Evolutionary conservation across 2,329 filamentous ascomycete genomes (phyloP).

Genomic region (Fusarium staphyleae): DNA sequence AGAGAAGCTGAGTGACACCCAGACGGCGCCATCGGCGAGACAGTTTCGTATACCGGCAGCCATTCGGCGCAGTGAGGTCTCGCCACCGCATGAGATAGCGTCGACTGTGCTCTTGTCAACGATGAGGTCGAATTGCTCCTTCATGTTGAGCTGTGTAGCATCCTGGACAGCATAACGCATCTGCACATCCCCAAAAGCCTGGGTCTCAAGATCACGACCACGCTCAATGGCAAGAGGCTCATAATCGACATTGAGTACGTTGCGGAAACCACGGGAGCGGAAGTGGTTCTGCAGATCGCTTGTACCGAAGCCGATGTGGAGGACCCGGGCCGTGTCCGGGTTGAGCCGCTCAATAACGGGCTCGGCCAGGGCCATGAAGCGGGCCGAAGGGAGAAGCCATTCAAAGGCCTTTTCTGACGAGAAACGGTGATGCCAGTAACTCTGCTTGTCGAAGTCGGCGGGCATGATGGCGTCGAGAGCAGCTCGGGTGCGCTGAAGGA

Average conservation of each 20-base stretch:
- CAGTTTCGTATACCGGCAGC: constrained; percentile 45
- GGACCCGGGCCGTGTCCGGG: constrained; percentile 44
- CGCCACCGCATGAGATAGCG: constrained; percentile 56
- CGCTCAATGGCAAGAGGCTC: constrained; percentile 56
- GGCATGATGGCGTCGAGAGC: constrained; percentile 35
- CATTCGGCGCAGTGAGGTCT: constrained; percentile 49
- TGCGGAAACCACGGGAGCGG: constrained; percentile 50
- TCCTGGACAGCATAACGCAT: constrained; percentile 56
- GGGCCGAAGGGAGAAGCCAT: constrained; percentile 54
- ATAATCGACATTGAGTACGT: constrained; percentile 59
- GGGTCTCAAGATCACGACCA: constrained; percentile 50
- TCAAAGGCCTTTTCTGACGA: constrained; percentile 54
- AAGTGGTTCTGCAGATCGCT: constrained; percentile 58
- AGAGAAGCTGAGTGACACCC: constrained; percentile 59
- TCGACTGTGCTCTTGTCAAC: constrained; percentile 60
- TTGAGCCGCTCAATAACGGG: constrained; percentile 46
- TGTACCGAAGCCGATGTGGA: constrained; percentile 58
- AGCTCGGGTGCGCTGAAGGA: constrained; percentile 13
- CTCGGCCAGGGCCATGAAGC: constrained; percentile 51
- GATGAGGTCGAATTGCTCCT: constrained; percentile 50
- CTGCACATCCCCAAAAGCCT: constrained; percentile 52
- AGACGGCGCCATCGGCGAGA: constrained; percentile 49
- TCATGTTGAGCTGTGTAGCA: constrained; percentile 48
- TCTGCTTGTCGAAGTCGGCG: constrained; percentile 56
- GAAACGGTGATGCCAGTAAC: constrained; percentile 59